Evolutionary conservation across 306 rosid species (phyloP).

Genomic region (Trifolium subterraneum): DNA sequence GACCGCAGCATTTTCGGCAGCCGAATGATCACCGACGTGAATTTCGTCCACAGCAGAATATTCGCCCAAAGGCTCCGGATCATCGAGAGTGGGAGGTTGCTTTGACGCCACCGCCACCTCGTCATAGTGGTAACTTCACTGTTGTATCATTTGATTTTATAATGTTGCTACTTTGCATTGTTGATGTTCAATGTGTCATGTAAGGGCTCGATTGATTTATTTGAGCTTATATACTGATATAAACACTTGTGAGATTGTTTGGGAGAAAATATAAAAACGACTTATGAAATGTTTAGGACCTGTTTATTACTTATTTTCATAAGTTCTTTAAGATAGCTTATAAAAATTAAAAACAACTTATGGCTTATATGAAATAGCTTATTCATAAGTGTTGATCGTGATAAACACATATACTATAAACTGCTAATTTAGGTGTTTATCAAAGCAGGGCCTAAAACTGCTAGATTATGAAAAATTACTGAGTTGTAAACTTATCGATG

Average conservation of each 20-base stretch:
- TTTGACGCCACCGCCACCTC: slow-evolving; percentile 46
- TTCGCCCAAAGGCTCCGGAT: slow-evolving; percentile 52
- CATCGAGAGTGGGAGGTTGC: slow-evolving; percentile 80
- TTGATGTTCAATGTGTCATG: background rate
- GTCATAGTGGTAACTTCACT: slow-evolving; percentile 57
- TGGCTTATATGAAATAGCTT: background rate
- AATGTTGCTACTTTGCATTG: slow-evolving; percentile 17
- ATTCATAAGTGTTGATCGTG: background rate
- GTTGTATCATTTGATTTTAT: background rate
- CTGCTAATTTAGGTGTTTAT: background rate
- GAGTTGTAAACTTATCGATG: slow-evolving; percentile 1
- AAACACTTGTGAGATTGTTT: background rate
- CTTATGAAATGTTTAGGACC: too few relatives aligned
- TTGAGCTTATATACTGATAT: background rate
- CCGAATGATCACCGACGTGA: slow-evolving; percentile 30
- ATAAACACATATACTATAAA: too few relatives aligned
- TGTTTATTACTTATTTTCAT: background rate
- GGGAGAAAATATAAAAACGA: too few relatives aligned
- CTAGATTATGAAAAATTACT: slow-evolving; percentile 2
- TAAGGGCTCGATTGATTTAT: background rate
- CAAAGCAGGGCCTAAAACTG: background rate
- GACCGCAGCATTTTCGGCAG: slow-evolving; percentile 36
- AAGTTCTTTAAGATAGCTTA: background rate
- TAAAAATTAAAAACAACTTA: background rate
- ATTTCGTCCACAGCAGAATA: slow-evolving; percentile 1